A percentile compares a stretch with the other conserved stretches of the same genome.
Conservation (phyloP, 352 stramenopile genomes). For the Pythium coloratum region DNA sequence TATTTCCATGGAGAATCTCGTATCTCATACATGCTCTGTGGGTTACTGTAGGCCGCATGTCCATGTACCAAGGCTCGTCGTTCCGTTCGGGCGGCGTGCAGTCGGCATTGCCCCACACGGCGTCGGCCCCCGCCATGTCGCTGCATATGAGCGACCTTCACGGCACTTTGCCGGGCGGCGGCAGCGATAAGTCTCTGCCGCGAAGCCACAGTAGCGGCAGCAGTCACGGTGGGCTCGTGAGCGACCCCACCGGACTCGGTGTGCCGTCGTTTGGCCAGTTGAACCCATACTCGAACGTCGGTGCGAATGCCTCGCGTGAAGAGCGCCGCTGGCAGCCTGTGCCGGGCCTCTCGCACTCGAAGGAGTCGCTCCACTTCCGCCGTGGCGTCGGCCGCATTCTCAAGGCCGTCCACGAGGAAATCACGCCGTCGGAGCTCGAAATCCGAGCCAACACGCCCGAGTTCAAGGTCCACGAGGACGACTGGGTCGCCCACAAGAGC, state of each 20-base stretch:
- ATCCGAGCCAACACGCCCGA: conserved; percentile 88
- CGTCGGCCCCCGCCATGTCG: conserved; percentile 24
- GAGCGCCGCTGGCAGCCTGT: conserved; percentile 80
- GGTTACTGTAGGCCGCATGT: not conserved
- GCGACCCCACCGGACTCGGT: conserved; percentile 91
- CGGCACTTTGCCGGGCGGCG: conserved; percentile 16
- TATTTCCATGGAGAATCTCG: not conserved
- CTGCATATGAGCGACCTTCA: conserved; percentile 24
- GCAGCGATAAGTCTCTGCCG: not conserved
- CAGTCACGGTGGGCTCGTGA: conserved; percentile 43
- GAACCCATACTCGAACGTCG: conserved; percentile 71
- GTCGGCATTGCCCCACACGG: conserved; percentile 21
- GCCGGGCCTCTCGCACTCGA: conserved; percentile 70
- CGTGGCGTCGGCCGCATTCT: conserved; percentile 69
- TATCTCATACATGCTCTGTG: not conserved
- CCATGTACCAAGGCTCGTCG: conserved; percentile 19
- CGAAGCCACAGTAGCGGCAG: conserved; percentile 7
- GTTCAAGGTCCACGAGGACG: conserved; percentile 82
- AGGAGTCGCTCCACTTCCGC: conserved; percentile 83
- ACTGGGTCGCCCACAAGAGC: conserved; percentile 86
- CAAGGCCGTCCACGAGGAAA: conserved; percentile 77
- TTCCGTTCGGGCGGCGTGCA: not conserved
- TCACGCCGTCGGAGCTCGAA: conserved; percentile 80
- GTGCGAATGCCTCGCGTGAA: conserved; percentile 19
- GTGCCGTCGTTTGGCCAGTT: conserved; percentile 71